Evolutionary conservation across 768 basidiomycete species (phyloP), one percentile per base, ranked within the genome.

Genomic region (Naganishia antarctica): DNA sequence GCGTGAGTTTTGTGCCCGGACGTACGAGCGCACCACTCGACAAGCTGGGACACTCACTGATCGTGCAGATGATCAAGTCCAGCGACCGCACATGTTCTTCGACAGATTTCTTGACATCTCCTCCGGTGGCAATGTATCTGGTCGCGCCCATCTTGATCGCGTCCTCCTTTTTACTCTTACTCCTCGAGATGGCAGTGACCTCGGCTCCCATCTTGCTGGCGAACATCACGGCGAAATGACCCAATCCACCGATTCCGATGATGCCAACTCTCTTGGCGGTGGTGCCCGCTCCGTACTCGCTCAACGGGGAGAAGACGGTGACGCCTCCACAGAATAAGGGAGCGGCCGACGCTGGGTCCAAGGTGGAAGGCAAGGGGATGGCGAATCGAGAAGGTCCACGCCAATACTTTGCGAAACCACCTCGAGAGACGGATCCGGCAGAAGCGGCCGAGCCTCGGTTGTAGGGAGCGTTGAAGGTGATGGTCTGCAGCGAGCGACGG

Each of bases 321-420:
- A 84, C 69, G 1, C 84, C 84, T 1, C 79, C 84, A 68, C 83
- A 85, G 45, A 84, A 71, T 80, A 86, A 80, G 3, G 83, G 82
- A 0, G 83, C 83, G 1, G 82, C 83, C 31, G 31, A 32, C 11
- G 49, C 26, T 21, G 49, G 49, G 49, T 50, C 49, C 31, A 50
- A 7, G 26, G 11, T 32, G 16, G 49, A 16, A 16, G 49, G 49
- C 6, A 50, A 6, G 49, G 49, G 49, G 31, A 50, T 50, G 16
- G 49, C 49, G 49, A 50, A 50, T n/a, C 31, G 26, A 12, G 49
- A 50, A 7, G 49, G 49, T 12, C 49, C 49, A 28, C 49, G 49
- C 49, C 49, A 50, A 23, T 50, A 50, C 49, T 28, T 16, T 7
- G 49, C 49, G 31, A 50, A 50, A 12, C 49, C 49, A 28, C 49